Evolutionary conservation across 768 basidiomycete species (phyloP).

Genomic region (Chiua virens): DNA sequence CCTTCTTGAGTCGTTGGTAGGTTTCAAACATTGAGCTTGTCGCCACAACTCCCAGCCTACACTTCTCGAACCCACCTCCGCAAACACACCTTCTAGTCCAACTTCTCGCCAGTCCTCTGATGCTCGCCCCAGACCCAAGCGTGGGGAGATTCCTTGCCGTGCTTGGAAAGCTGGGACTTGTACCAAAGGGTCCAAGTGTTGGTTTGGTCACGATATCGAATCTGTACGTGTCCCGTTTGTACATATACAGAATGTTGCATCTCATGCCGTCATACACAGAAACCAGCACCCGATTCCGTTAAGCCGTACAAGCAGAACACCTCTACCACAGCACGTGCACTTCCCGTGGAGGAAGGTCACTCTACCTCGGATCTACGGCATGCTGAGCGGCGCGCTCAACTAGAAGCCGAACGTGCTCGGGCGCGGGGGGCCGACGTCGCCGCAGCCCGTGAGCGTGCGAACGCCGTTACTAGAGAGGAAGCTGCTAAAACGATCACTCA

Average conservation of each 20-base stretch:
- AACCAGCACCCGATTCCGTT: background rate
- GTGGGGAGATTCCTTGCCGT: constrained; percentile 20
- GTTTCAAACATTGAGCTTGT: background rate
- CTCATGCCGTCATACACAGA: constrained; percentile 6
- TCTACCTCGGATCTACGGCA: background rate
- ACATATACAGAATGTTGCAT: background rate
- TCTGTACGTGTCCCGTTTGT: constrained; percentile 21
- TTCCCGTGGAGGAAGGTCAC: background rate
- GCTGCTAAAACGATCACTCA: constrained; percentile 43
- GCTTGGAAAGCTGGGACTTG: constrained; percentile 41
- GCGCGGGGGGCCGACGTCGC: constrained; percentile 15
- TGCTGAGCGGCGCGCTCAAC: background rate
- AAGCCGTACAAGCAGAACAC: background rate
- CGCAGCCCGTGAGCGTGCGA: constrained; percentile 13
- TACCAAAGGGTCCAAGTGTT: constrained; percentile 35
- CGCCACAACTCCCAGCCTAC: background rate
- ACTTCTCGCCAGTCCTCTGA: constrained; percentile 9
- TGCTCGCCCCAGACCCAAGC: constrained; percentile 22
- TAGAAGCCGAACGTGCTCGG: background rate
- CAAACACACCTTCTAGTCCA: background rate
- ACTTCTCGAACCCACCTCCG: background rate
- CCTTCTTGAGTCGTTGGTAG: background rate
- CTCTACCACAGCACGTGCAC: background rate
- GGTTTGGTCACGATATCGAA: constrained; percentile 33
- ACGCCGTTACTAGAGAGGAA: constrained; percentile 31